Conservation (phyloP, 1,284 basidiomycete genomes). For the Cystobasidium slooffiae region DNA sequence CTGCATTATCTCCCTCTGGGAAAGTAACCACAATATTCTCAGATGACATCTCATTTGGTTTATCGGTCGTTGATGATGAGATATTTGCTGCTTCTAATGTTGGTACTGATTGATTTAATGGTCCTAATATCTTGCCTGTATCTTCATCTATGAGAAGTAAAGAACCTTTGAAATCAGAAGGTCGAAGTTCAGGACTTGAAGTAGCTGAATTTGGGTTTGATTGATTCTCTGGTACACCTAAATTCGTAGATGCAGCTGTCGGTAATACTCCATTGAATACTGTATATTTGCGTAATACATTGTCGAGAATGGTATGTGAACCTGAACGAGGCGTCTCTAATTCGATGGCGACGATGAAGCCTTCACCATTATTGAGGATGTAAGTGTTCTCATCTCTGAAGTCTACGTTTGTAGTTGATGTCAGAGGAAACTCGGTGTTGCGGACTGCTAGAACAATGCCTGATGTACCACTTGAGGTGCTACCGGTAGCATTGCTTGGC, state of each 20-base stretch:
- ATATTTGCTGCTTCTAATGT: constrained; percentile 21
- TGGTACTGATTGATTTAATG: constrained; percentile 27
- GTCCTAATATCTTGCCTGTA: constrained; percentile 41
- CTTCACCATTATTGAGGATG: constrained; percentile 36
- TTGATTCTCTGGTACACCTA: constrained; percentile 8
- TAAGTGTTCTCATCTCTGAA: constrained; percentile 33
- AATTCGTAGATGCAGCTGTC: background rate
- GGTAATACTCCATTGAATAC: constrained; percentile 31
- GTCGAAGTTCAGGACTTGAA: constrained; percentile 30
- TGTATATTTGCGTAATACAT: constrained; percentile 26
- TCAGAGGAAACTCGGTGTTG: constrained; percentile 35
- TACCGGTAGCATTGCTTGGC: too few relatives aligned
- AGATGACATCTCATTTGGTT: constrained; percentile 12
- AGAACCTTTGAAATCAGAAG: constrained; percentile 35
- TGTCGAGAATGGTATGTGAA: constrained; percentile 40
- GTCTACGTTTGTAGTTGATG: constrained; percentile 18
- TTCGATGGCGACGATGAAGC: constrained; percentile 35
- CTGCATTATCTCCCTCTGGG: constrained; percentile 28
- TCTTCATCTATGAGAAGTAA: constrained; percentile 39
- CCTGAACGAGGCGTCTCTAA: constrained; percentile 28
- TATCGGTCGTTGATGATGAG: constrained; percentile 6
- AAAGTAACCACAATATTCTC: constrained; percentile 33
- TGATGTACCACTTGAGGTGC: background rate
- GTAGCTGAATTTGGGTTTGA: constrained; percentile 6
- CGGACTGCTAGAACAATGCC: constrained; percentile 34